Base-by-base conservation (phyloP, 2,329 filamentous ascomycete species). In the Stagonosporopsis rhizophila region DNA sequence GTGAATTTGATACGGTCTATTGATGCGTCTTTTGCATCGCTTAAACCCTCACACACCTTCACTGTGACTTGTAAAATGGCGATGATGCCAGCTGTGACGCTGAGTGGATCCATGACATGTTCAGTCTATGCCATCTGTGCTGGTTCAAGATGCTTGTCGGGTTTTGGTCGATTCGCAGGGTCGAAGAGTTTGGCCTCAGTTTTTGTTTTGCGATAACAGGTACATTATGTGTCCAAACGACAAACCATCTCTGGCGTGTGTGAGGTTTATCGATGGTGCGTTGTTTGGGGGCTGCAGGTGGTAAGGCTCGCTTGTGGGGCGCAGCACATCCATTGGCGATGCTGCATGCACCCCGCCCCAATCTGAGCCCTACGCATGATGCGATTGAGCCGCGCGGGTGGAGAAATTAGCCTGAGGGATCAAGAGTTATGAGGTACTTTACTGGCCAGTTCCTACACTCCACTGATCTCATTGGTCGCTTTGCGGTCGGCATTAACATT, bases 31-130 rank as follows among this genome's bases (percentile, higher is more conserved):
- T 52, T 56, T 12, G 42, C 47, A n/a, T 58, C 42, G 39, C 42
- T 45, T 32, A 61, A 41, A 19, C 34, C 49, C 4, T 4, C 34
- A 11, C 52, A 35, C 6, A 61, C 44, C 20, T 53, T 59, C 6
- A 23, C 39, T 9, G 52, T 44, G 4, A 61, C 44, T 32, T 61
- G 55, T 8, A 61, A 40, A 6, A 61, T 34, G 11, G 55, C 55
- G 19, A 58, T 48, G 25, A 61, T 51, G 30, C 59, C 58, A 19
- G 52, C 59, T 39, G 44, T 48, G 32, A 44, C 32, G 40, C 54
- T 56, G 23, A 60, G 53, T n/a, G 49, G 53, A 42, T 58, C 54
- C 41, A 59, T 58, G 12, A 6, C 9, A 9, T 37, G 17, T 4
- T 37, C 12, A 2, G n/a, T 20, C 11, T 20, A 19, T 8, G 11